Evolutionary conservation across 306 rosid genomes (phyloP), one percentile per base, ranked within the genome.

Genomic region (Vigna mungo): DNA sequence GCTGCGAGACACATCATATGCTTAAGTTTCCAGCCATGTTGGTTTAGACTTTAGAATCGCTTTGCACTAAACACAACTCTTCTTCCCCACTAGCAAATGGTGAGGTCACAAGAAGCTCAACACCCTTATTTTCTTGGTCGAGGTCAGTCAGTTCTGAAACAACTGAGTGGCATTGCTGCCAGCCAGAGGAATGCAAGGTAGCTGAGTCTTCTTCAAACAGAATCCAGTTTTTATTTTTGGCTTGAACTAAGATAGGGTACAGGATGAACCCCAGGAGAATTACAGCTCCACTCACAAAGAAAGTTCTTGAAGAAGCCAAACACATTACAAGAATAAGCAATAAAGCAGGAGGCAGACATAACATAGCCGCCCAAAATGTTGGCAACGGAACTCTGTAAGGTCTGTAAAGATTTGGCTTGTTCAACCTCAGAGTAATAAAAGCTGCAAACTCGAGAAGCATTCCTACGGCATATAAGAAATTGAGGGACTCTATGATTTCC

Each of bases 391-490:
- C 92, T 83, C 73, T 90, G 80, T 84, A 94, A n/a, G 98, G 98
- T 83, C 97, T 85, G 52, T 82, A 63, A 44, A 92, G 91, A 72
- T 89, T 88, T 60, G 97, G 97, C 83, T 68, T 86, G 80, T 84
- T 88, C 65, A 92, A 27, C 82, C 98, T 88, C 74, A 92, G 69
- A 79, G 74, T 79, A 51, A 94, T 68, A 71, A 90, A 92, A 81
- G 98, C 97, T 46, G 93, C 96, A 72, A 94, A 84, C 87, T 94
- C 93, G 36, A 90, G 88, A 72, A 94, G 92, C 98, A 94, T 94
- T 80, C 97, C 97, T 6, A 89, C 56, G 21, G 98, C 84, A 46
- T 94, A 94, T 67, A 94, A 80, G 86, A 90, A 94, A 81, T 94
- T 94, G 30, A 94, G 93, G 71, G 92, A 92, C 77, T 94, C 97